Conservation (phyloP, 164 flowering plant genomes). For the Magnolia changhungtana region DNA sequence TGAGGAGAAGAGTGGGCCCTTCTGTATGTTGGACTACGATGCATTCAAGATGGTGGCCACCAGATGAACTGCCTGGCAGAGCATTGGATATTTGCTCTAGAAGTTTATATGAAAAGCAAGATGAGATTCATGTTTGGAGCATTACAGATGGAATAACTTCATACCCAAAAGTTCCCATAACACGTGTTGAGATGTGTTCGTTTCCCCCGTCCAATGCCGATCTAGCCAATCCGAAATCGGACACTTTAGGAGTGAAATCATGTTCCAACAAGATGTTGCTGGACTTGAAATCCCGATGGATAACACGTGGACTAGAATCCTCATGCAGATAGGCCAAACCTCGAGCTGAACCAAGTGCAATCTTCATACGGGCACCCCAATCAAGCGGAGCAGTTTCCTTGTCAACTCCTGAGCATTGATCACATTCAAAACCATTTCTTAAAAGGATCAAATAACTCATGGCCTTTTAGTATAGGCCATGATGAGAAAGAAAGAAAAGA, state of each 20-base stretch:
- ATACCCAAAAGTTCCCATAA: constrained; percentile 96
- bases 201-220: constrained; percentile 69
- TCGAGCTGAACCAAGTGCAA: constrained; percentile 95
- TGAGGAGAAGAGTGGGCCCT: neutral
- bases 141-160: constrained; percentile 1
- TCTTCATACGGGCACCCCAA: constrained; percentile 81
- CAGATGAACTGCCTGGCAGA: no score
- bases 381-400: constrained; percentile 72
- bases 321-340: constrained; percentile 96
- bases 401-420: constrained; percentile 49
- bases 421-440: constrained; percentile 4
- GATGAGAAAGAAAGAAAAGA: no score
- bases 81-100: neutral
- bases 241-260: constrained; percentile 91
- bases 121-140: neutral
- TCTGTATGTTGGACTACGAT: neutral
- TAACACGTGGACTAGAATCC: constrained; percentile 92
- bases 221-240: constrained; percentile 92
- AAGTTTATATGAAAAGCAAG: neutral
- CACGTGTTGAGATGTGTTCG: constrained; percentile 79
- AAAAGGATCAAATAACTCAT: neutral
- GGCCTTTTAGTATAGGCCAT: neutral
- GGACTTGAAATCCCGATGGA: constrained; percentile 92
- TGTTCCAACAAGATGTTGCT: constrained; percentile 88
- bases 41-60: neutral